phyloP scores from a whole-genome alignment of 2,329 filamentous ascomycete genomes.

The Diplocarpon rosae region DNA sequence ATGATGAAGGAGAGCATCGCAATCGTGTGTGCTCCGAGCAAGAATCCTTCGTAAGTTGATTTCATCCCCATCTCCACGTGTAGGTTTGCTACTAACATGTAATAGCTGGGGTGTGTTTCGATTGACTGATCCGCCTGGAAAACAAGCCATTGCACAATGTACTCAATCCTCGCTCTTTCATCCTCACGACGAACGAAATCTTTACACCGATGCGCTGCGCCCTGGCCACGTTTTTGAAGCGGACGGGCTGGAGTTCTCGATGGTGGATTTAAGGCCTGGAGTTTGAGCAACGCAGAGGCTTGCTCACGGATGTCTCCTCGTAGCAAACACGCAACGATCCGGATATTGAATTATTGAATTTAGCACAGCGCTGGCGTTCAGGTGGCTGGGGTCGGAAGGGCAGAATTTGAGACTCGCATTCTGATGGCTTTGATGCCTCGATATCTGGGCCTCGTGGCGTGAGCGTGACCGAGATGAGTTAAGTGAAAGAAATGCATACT shows the following conservation, averaged over 20 bases:
- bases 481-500: neutral
- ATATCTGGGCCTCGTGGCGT: neutral
- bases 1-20: slow-evolving; percentile 96
- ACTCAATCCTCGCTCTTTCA: slow-evolving; percentile 74
- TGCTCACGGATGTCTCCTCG: neutral
- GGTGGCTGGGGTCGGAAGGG: neutral
- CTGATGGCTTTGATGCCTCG: neutral
- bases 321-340: neutral
- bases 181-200: slow-evolving; percentile 39
- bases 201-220: slow-evolving; percentile 33
- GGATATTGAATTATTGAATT: neutral
- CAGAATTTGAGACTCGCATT: neutral
- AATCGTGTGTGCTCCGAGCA: slow-evolving; percentile 86
- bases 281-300: neutral
- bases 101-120: slow-evolving; percentile 80
- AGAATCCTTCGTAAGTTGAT: slow-evolving; percentile 56
- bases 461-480: neutral
- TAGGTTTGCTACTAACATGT: slow-evolving; percentile 10
- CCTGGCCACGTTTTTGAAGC: slow-evolving; percentile 48
- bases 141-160: slow-evolving; percentile 76
- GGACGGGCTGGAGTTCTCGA: slow-evolving; percentile 47
- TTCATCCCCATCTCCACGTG: neutral
- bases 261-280: slow-evolving; percentile 47
- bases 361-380: slow-evolving; percentile 2
- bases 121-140: slow-evolving; percentile 82